Base-by-base conservation (phyloP, 2,329 filamentous ascomycete species). In the Sporothrix brunneoviolacea region DNA sequence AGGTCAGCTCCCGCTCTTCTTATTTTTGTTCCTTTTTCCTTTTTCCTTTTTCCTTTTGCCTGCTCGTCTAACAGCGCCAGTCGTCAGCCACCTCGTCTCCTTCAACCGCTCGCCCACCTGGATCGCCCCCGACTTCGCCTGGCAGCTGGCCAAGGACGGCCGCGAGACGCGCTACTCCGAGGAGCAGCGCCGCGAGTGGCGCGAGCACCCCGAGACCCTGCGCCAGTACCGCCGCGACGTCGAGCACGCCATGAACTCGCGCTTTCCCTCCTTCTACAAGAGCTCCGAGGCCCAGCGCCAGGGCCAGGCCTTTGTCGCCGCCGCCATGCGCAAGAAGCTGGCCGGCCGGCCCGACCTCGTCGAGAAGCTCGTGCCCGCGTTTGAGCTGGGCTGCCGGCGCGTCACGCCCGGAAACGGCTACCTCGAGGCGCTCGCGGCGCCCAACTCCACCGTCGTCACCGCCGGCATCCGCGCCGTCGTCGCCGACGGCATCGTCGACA, bases 361-460 rank as follows among this genome's bases (percentile, higher is more conserved):
- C 10, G 48, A 21, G 15, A 64, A 69, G 37, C 67, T 78, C n/a
- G 63, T 66, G 22, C 69, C 69, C 6, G 61, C 58, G 30, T 76
- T 70, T 61, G 63, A 65, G 2, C 68, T 69, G 7, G 73, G 74
- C 8, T 71, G 62, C 59, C 64, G 62, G 51, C 65, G 67, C 2
- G 64, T 72, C 38, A 68, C 69, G 0, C 70, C 70, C 1, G 70
- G 68, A 1, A 62, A 66, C 42, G 67, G 68, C 3, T 71, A 69
- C 57, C 59, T 71, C 24, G 68, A 71, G 54, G 64, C 66, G 9
- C 60, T 75, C 40, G 63, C 63, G 4, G 54, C 68, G 52, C 61
- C 65, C n/a, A 76, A 78, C 43, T 69, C 76, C 8, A 59, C 63
- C 7, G 65, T 66, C 7, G 64, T 72, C 19, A 64, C 63, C 24